These are phyloP conservation scores for Arthrobotrys megalospora DNA, from an alignment of 2,329 filamentous ascomycete species.

Conservation along the genomic window DNA sequence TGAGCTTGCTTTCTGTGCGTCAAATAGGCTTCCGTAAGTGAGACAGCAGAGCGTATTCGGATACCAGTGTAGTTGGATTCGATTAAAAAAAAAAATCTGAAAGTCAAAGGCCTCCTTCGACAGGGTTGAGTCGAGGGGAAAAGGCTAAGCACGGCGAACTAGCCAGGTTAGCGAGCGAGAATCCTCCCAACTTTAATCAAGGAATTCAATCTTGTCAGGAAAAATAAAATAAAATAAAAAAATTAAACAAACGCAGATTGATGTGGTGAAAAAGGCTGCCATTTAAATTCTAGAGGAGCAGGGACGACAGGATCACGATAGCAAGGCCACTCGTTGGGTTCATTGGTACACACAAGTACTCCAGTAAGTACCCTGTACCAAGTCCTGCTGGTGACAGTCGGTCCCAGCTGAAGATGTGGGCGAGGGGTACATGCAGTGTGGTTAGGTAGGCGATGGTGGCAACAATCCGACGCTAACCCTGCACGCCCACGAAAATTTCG, in stretches of 20 bases:
- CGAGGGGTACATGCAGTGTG: conserved; percentile 56
- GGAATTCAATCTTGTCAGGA: conserved; percentile 18
- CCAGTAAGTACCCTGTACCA: conserved; percentile 40
- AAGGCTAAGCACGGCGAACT: conserved; percentile 42
- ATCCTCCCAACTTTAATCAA: conserved; percentile 50
- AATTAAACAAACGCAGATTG: conserved; percentile 17
- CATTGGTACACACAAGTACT: conserved; percentile 26
- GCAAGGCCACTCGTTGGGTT: conserved; percentile 38
- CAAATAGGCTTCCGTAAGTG: conserved; percentile 32
- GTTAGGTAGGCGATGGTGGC: conserved; percentile 58
- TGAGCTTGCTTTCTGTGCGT: conserved; percentile 25
- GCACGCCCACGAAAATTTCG: conserved; percentile 45
- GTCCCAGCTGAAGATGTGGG: conserved; percentile 45
- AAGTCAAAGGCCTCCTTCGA: conserved; percentile 26
- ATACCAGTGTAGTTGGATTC: conserved; percentile 34
- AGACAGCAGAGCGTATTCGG: conserved; percentile 45
- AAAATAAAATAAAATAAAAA: neutral
- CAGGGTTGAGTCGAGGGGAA: conserved; percentile 44
- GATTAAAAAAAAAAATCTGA: conserved; percentile 16
- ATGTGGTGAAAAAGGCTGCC: conserved; percentile 38
- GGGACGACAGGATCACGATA: conserved; percentile 47
- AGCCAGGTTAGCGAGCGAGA: conserved; percentile 50
- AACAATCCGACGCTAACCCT: conserved; percentile 59
- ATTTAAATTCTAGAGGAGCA: conserved; percentile 37
- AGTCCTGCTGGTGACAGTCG: conserved; percentile 49